Evolutionary conservation across 352 stramenopile genomes (phyloP), one percentile per base, ranked within the genome.

Genomic region (Plasmopara muralis): DNA sequence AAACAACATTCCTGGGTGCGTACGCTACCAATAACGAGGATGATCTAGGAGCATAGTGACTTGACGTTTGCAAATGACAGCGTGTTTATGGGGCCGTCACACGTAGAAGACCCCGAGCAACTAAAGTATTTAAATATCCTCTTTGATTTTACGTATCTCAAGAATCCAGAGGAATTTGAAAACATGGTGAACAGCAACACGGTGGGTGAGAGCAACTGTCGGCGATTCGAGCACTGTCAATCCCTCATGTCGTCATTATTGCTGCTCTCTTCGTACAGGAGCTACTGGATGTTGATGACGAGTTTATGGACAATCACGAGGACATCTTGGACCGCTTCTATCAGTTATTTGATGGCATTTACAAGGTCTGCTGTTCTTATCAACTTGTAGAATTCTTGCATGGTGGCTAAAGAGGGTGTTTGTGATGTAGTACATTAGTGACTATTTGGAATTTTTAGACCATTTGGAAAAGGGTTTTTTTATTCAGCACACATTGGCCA

Each of bases 81-180:
- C 9, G 77, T 94, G 38, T 94, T 94, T 50, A 81, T 94, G 71
- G 82, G 83, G 5, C 74, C 81, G 41, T 87, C 83, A 37, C 79
- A 89, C 44, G 83, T 94, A 25, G 83, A 94, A 71, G 83, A 94
- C 66, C 83, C 83, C 9, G 83, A 94, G 57, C 83, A 94, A 57
- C 79, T 88, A 63, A 94, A 94, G 66, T 94, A 94, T 55, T 65
- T 94, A 14, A 87, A 89, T 47, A 96, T 98, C 41, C 60, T 98
- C 25, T 98, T 98, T 60, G 92, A 98, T 62, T 97, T 98, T 72
- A 72, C 75, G 15, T 98, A 98, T 57, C 54, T 98, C 46, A 95
- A 96, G 62, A 96, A 95, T 55, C 87, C 90, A 1, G 92, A 98
- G 57, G 88, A 97, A 53, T 97, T 90, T 64, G 93, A 98, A 58